These are phyloP conservation scores for Perkinsela sp. DNA, from an alignment of 208 protist genomes.

Conservation along the genomic window DNA sequence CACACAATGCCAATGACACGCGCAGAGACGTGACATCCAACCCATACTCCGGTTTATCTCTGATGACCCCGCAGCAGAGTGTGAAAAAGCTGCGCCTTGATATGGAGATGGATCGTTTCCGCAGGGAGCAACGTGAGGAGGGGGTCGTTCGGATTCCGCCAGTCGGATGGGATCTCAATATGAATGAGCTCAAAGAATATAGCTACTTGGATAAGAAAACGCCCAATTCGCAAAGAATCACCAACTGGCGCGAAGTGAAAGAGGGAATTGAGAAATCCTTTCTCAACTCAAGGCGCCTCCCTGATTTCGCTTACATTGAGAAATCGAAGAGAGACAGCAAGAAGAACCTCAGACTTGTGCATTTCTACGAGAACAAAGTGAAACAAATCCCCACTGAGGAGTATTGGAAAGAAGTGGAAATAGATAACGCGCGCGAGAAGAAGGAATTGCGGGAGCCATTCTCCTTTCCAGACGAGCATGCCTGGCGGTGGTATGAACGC, in stretches of 20 bases:
- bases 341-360: not conserved
- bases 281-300: constrained; percentile 20
- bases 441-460: not conserved
- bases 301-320: constrained; percentile 30
- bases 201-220: constrained; percentile 5
- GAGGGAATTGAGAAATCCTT: constrained; percentile 48
- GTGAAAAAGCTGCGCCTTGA: constrained; percentile 51
- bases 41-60: constrained; percentile 5
- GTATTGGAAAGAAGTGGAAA: not conserved
- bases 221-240: constrained; percentile 21
- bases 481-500: constrained; percentile 10
- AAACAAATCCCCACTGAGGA: not conserved
- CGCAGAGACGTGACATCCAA: constrained; percentile 24
- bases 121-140: constrained; percentile 43
- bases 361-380: not conserved
- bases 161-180: constrained; percentile 25
- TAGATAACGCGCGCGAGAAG: not conserved
- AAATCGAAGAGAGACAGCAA: constrained; percentile 19
- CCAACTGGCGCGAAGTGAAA: constrained; percentile 60
- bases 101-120: constrained; percentile 35
- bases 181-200: constrained; percentile 36
- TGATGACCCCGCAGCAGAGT: constrained; percentile 9
- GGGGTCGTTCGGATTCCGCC: constrained; percentile 54
- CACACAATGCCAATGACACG: constrained; percentile 24
- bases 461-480: constrained; percentile 25